Base-by-base conservation (phyloP, 148 eudicot genomes). In the Persicaria tinctoria region DNA sequence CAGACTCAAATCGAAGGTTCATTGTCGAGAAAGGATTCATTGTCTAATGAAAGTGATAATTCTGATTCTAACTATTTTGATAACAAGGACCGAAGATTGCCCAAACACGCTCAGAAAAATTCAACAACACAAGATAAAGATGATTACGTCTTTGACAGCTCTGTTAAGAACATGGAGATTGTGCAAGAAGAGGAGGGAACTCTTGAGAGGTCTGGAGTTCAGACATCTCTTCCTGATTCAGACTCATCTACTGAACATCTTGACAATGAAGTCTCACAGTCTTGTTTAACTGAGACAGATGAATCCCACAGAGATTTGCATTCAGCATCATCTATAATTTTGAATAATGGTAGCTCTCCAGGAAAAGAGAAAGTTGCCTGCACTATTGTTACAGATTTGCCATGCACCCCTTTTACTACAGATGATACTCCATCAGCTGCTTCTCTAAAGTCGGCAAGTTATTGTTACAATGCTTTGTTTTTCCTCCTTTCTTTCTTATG, bases 1-100 rank as follows among this genome's bases (percentile, higher is more conserved):
- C 89, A 94, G 85, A 91, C 88, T 91, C 89, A 83, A 76, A 88
- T 94, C 82, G 98, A 89, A 88, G 87, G 90, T 78, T 84, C 85
- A 75, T 85, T 79, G 62, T 82, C 90, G 60, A 84, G 83, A 51
- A 81, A 69, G 73, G 74, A 16, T 80, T 75, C 75, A 78, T 56
- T 78, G 46, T 57, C 70, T 63, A 74, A 76, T 82, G 83, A 79
- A 23, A 63, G 68, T 79, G 89, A 79, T 75, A 68, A 68, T 57
- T 10, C 32, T 57, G 38, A 57, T 57, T 4, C 11, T 57, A 23
- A 17, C 38, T 57, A 4, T 20, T 57, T 8, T 17, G 63, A 57
- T 57, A 53, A 32, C 41, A 32, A 32, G 41, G 41, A 32, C 0
- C 3, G 2, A 32, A 32, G 41, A 32, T 32, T 1, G 3, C 41